Evolutionary conservation across 306 rosid species (phyloP).

Genomic region (Quercus bicolor): DNA sequence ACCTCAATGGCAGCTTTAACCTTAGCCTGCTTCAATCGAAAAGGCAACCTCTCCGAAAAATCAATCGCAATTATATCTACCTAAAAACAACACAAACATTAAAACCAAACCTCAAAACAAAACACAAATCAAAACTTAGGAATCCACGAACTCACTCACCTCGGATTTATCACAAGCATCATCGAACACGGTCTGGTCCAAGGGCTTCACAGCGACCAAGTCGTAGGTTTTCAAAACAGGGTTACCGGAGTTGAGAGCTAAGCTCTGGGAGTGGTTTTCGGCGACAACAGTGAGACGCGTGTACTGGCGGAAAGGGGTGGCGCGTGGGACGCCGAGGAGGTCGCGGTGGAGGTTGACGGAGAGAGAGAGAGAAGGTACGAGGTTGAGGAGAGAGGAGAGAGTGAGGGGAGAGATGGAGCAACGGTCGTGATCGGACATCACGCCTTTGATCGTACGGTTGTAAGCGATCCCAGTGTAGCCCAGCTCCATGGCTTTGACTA

Average conservation of each 20-base stretch:
- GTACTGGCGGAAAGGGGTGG: no score
- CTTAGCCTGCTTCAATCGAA: conserved; percentile 68
- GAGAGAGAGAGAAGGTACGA: conserved; percentile 33
- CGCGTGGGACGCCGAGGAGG: conserved; percentile 47
- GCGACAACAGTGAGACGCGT: conserved; percentile 50
- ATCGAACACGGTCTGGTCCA: conserved; percentile 62
- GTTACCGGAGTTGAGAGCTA: conserved; percentile 68
- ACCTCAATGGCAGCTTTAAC: conserved; percentile 74
- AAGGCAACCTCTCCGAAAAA: conserved; percentile 60
- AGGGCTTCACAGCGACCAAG: conserved; percentile 70
- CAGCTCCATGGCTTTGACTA: conserved; percentile 70
- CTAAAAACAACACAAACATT: conserved; percentile 24
- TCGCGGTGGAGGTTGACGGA: conserved; percentile 73
- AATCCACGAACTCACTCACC: conserved; percentile 27
- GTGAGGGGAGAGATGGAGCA: conserved; percentile 60
- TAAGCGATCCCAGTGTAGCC: conserved; percentile 91
- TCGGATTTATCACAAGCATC: conserved; percentile 72
- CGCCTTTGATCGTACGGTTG: conserved; percentile 77
- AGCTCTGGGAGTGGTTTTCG: conserved; percentile 40
- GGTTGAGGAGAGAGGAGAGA: conserved; percentile 36
- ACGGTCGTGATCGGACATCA: conserved; percentile 84
- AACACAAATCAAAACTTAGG: not conserved
- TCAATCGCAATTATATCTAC: conserved; percentile 79
- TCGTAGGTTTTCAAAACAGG: conserved; percentile 80
- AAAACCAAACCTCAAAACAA: no score